Conservation (phyloP, 73 alveolate genomes). For the Paramecium pentaurelia region DNA sequence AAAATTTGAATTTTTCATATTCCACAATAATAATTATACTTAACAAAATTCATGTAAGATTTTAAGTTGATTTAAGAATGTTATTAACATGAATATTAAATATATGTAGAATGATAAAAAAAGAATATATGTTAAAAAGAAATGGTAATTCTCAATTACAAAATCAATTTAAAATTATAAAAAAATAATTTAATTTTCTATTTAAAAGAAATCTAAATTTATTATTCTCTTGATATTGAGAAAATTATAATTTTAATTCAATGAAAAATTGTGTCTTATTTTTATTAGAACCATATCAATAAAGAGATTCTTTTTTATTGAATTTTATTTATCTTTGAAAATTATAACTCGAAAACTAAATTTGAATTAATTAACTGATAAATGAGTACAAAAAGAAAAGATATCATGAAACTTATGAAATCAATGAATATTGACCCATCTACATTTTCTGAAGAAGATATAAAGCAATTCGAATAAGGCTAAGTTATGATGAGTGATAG, state of each 20-base stretch:
- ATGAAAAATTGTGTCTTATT: no score
- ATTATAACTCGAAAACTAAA: neutral
- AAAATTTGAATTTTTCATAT: neutral
- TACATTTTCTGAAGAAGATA: slow-evolving; percentile 35
- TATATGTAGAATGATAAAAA: no score
- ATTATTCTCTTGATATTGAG: neutral
- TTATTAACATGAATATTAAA: no score
- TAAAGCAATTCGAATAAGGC: neutral
- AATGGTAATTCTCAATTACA: neutral
- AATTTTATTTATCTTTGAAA: neutral
- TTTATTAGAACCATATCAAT: neutral
- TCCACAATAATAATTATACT: neutral
- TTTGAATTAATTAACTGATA: neutral
- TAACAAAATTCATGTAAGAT: neutral
- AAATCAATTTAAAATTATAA: neutral
- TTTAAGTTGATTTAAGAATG: neutral
- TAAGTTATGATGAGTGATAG: neutral
- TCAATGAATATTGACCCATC: slow-evolving; percentile 43
- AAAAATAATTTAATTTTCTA: no score
- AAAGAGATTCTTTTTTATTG: neutral
- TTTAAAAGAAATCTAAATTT: no score
- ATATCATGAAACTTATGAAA: neutral
- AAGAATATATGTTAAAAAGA: no score
- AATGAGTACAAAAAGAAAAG: neutral
- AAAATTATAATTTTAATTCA: no score